Evolutionary conservation across 192 early-diverging fungal genomes (phyloP), one percentile per base, ranked within the genome.

Genomic region (Piromyces finnis): DNA sequence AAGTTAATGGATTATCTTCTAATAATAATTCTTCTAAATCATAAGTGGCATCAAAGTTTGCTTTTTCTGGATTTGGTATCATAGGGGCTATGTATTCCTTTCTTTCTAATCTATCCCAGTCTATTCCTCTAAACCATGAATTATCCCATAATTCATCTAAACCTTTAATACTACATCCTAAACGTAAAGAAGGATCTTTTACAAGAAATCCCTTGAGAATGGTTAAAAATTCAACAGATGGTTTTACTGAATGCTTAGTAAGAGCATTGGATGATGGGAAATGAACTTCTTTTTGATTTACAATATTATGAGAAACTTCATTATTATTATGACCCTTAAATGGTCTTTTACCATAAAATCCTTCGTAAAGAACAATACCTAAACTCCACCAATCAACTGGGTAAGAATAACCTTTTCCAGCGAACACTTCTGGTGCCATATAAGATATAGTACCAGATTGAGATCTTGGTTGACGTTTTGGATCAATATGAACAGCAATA

Each of bases 311-410:
- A 28, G 88, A 89, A 59, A 95, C 85, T n/a, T 86, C 83, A 30
- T 93, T 91, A 78, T 94, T 95, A 14, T 91, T 93, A 82, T 90
- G 92, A 28, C 90, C 92, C 32, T 88, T 85, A 85, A 94, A 96
- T 16, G 95, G 95, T 28, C 94, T 89, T 87, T 92, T 93, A 30
- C 92, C 92, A 83, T 92, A 94, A 28, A 96, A 84, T 51, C 92
- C 90, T 85, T 98, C 97, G 85, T 93, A 97, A 82, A 95, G 88
- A 30, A 94, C 88, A 12, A 97, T 91, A 16, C 97, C 97, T 30
- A 97, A 82, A 28, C 92, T 92, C 97, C 97, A 98, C 95, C 95
- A 98, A 84, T 98, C 97, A 14, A 97, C 93, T 39, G 89, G 91
- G 29, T 90, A 87, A 12, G 86, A 90, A 85, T 98, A 98, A 2